Conservation (phyloP, 2,329 filamentous ascomycete species). For the Diplodia intermedia region DNA sequence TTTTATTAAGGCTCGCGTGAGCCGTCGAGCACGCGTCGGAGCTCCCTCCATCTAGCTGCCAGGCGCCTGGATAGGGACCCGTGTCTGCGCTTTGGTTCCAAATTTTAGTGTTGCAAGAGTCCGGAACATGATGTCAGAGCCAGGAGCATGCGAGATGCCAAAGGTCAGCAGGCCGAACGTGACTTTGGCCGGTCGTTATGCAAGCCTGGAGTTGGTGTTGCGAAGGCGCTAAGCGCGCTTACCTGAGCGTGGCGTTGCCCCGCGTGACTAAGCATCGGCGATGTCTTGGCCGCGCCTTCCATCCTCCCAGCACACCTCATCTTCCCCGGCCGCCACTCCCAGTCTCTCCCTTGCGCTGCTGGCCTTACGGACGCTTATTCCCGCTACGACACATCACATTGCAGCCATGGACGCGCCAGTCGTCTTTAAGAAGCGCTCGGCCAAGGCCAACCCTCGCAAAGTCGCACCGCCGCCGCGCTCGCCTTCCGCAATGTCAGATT, state of each 20-base stretch:
- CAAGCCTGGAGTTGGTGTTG: conserved; percentile 8
- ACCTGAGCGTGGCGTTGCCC: neutral
- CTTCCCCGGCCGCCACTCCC: neutral
- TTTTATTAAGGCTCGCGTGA: neutral
- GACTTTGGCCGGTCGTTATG: conserved; percentile 12
- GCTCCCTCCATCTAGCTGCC: neutral
- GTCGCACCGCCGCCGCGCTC: conserved; percentile 73
- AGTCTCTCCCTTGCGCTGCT: neutral
- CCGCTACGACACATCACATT: conserved; percentile 14
- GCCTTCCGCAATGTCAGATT: conserved; percentile 61
- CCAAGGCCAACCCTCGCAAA: conserved; percentile 81
- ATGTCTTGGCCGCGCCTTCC: conserved; percentile 9
- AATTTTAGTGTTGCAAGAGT: neutral
- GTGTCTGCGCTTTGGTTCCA: neutral
- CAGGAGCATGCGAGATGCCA: neutral
- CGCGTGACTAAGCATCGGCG: conserved; percentile 2
- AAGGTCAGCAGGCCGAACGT: conserved; percentile 7
- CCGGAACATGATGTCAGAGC: conserved; percentile 23
- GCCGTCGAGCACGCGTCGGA: neutral
- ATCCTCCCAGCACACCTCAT: neutral
- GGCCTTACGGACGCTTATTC: neutral
- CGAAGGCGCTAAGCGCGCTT: conserved; percentile 6
- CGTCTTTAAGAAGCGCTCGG: conserved; percentile 84
- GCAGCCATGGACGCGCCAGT: conserved; percentile 55
- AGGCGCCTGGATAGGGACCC: neutral